Conservation (phyloP, 2,329 filamentous ascomycete species). For the Cytospora mali region DNA sequence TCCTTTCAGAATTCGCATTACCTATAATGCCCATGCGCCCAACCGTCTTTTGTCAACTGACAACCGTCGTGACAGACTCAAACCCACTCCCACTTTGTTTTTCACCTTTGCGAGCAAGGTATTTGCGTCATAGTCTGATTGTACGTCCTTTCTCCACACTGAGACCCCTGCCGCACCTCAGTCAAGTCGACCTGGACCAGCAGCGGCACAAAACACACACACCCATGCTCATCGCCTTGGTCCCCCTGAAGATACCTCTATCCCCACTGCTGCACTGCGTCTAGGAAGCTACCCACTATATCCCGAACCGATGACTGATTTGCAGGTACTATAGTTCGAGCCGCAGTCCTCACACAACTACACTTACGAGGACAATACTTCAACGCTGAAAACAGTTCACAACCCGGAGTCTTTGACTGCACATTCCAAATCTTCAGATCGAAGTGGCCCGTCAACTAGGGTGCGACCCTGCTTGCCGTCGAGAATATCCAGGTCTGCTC, state of each 20-base stretch:
- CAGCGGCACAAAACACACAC: background rate
- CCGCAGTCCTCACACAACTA: background rate
- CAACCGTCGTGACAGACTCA: background rate
- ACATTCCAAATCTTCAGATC: slow-evolving; percentile 5
- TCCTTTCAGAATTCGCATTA: background rate
- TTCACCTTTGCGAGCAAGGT: slow-evolving; percentile 13
- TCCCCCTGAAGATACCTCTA: slow-evolving; percentile 1
- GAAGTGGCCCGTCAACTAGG: slow-evolving; percentile 22
- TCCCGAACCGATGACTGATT: background rate
- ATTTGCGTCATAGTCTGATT: slow-evolving; percentile 20
- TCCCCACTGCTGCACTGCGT: background rate
- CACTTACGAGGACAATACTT: background rate
- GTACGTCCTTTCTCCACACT: slow-evolving; percentile 19
- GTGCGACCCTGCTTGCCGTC: slow-evolving; percentile 25
- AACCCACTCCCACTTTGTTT: background rate
- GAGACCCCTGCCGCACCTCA: slow-evolving; percentile 2
- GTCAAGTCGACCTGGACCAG: background rate
- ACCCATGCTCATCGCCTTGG: background rate
- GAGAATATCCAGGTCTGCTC: slow-evolving; percentile 26
- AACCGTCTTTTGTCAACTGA: slow-evolving; percentile 4
- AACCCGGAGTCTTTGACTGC: background rate
- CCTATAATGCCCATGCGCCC: slow-evolving; percentile 9
- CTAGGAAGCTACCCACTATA: background rate
- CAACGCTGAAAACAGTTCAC: background rate
- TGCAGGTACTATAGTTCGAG: background rate